These are phyloP conservation scores for Ligustrum vulgare DNA, from an alignment of 257 asterid genomes.

Conservation along the genomic window DNA sequence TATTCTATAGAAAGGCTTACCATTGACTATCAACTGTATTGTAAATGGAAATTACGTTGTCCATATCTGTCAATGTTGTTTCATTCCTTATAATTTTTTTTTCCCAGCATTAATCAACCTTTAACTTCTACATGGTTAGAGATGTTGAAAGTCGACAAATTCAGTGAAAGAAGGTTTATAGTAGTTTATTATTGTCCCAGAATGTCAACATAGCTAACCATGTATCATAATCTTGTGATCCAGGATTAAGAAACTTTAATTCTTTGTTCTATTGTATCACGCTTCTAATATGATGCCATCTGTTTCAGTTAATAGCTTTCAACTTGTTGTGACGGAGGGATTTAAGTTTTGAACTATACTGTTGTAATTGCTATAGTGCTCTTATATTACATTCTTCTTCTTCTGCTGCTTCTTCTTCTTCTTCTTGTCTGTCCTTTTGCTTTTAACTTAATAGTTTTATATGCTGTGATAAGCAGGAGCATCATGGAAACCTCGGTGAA, in stretches of 20 bases:
- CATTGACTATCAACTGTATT: not conserved
- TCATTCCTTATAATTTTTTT: not conserved
- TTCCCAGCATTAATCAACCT: not conserved
- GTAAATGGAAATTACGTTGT: not conserved
- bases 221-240: not conserved
- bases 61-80: not conserved
- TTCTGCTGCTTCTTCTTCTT: not conserved
- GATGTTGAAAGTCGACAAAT: not conserved
- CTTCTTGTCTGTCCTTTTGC: not conserved
- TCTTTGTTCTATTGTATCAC: constrained; percentile 14
- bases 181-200: not conserved
- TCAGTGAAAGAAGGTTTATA: not conserved
- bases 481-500: constrained; percentile 69
- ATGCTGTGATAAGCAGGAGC: constrained; percentile 61
- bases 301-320: not conserved
- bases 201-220: constrained; percentile 2
- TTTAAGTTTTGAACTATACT: constrained; percentile 11
- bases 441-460: constrained; percentile 21
- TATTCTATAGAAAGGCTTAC: not conserved
- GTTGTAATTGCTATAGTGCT: not conserved
- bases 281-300: not conserved
- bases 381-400: not conserved
- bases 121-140: not conserved
- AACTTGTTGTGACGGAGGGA: not conserved
- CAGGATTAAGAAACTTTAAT: not conserved